phyloP scores from a whole-genome alignment of 768 basidiomycete species.

The Rubroboletus satanas region DNA sequence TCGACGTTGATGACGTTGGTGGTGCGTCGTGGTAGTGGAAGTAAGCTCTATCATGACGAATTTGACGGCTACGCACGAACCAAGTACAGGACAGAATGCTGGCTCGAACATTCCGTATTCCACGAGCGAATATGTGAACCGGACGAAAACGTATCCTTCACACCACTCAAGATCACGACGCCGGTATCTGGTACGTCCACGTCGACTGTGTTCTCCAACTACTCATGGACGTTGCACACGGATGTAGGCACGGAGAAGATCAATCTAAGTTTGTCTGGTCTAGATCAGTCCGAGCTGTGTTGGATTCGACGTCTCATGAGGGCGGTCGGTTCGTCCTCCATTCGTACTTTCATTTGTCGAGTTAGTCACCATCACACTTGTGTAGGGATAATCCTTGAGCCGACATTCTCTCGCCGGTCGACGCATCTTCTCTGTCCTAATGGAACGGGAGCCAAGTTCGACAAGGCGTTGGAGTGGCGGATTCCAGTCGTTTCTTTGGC shows the following conservation, averaged over 20 bases:
- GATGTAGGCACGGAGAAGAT: slow-evolving; percentile 54
- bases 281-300: slow-evolving; percentile 64
- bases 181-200: slow-evolving; percentile 54
- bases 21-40: slow-evolving; percentile 50
- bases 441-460: slow-evolving; percentile 66
- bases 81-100: slow-evolving; percentile 86
- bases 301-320: slow-evolving; percentile 44
- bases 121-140: slow-evolving; percentile 66
- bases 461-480: slow-evolving; percentile 76
- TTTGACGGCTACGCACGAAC: slow-evolving; percentile 39
- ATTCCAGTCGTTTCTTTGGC: slow-evolving; percentile 65
- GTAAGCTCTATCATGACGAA: slow-evolving; percentile 61
- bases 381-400: slow-evolving; percentile 51
- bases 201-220: not conserved
- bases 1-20: not conserved
- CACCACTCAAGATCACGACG: slow-evolving; percentile 53
- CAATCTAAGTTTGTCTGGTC: slow-evolving; percentile 67
- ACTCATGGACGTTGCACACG: not conserved
- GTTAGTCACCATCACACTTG: not conserved
- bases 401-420: slow-evolving; percentile 59
- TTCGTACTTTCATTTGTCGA: not conserved
- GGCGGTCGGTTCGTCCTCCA: slow-evolving; percentile 17
- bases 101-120: slow-evolving; percentile 84
- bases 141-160: slow-evolving; percentile 67
- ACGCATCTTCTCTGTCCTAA: slow-evolving; percentile 83